phyloP scores from a whole-genome alignment of 495 filamentous ascomycete species.

The Pseudoneurospora amorphoporcata region DNA sequence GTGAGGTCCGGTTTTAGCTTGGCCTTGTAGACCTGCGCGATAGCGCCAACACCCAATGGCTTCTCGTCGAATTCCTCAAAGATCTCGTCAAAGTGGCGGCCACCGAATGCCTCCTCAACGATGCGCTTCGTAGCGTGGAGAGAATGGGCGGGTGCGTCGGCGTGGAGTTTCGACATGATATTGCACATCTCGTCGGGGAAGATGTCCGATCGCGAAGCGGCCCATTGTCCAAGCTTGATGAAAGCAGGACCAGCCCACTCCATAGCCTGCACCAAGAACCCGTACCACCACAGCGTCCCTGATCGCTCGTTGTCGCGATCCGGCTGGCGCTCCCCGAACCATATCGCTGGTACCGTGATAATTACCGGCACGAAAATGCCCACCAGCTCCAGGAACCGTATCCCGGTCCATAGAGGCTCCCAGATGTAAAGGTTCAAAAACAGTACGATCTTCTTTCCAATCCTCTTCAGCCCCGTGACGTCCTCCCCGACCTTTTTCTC shows the following conservation, averaged over 20 bases:
- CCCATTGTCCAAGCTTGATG: constrained; percentile 99
- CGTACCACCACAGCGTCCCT: constrained; percentile 94
- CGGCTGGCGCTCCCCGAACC: constrained; percentile 54
- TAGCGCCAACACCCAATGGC: constrained; percentile 88
- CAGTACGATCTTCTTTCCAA: constrained; percentile 45
- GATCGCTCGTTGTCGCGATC: constrained; percentile 56
- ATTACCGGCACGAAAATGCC: constrained; percentile 89
- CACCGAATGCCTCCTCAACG: constrained; percentile 70
- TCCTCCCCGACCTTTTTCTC: constrained; percentile 52
- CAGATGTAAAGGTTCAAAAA: constrained; percentile 61
- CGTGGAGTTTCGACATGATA: constrained; percentile 92
- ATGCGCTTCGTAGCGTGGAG: constrained; percentile 68
- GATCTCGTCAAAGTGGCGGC: constrained; percentile 73
- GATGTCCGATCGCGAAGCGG: constrained; percentile 91
- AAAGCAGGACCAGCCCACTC: constrained; percentile 92
- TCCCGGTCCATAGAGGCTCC: constrained; percentile 82
- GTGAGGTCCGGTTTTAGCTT: constrained; percentile 77
- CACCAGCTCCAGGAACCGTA: constrained; percentile 75
- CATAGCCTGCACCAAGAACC: constrained; percentile 79
- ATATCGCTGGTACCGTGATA: constrained; percentile 65
- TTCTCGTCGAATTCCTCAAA: constrained; percentile 93
- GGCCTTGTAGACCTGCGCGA: constrained; percentile 96
- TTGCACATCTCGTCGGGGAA: constrained; percentile 91
- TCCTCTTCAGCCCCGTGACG: constrained; percentile 43
- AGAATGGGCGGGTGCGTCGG: constrained; percentile 85